Evolutionary conservation across 768 basidiomycete genomes (phyloP), one percentile per base, ranked within the genome.

Genomic region (Sistotremastrum suecicum): DNA sequence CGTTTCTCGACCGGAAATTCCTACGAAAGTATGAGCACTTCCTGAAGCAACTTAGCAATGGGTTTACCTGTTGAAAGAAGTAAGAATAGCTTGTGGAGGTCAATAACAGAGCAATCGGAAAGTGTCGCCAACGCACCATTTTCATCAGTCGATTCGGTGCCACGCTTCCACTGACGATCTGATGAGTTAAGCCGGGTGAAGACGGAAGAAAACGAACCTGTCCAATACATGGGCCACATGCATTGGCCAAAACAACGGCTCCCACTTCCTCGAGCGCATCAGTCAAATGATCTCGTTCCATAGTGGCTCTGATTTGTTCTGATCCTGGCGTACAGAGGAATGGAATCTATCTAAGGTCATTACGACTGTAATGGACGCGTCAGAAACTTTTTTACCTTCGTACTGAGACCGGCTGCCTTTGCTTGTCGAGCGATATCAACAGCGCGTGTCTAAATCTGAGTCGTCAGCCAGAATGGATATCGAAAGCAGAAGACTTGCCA

Each of bases 201-300:
- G 29, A 39, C 45, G 34, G 30, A 41, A 51, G 9, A 37, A 33
- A 10, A 52, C 66, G 34, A 53, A 80, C 84, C 65, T 97, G 94
- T 40, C 95, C 95, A 54, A 98, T 99, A 60, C 95, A 99, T 29
- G 95, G 95, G 43, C 95, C 95, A 54, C 95, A 99, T 3, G 95
- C 95, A 61, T 99, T 99, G 5, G 95, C 92, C 34, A 99, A 70
- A 28, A 99, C 94, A 43, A 81, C 71, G 2, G 86, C 95, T n/a
- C 95, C 95, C 44, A 97, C 84, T 54, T 78, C 78, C 61, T 94
- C 74, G 37, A 99, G 66, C 34, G 74, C 72, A 8, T 73, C 68
- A 29, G 89, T 95, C 39, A 98, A 73, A 32, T 82, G 73, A 59
- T 99, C 95, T 34, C 92, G 79, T 64, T 97, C 90, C 68, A 98